Evolutionary conservation across 148 eudicot genomes (phyloP).

Genomic region (Camellia lanceoleosa): DNA sequence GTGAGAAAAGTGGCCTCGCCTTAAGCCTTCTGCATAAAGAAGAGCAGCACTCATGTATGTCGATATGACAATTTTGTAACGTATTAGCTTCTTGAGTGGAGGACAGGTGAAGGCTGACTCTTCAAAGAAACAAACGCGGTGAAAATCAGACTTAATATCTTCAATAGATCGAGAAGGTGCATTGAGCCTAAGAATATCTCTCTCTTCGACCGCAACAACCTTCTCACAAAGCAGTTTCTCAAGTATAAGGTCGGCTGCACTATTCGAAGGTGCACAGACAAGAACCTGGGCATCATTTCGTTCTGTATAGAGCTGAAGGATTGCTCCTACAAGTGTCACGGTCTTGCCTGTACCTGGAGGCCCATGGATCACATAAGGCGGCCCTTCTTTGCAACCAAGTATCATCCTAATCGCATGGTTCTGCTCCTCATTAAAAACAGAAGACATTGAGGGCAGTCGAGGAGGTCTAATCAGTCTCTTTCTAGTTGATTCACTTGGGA

Average conservation of each 20-base stretch:
- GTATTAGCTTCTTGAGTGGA: conserved; percentile 26
- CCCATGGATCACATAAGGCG: conserved; percentile 80
- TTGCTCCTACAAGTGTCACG: conserved; percentile 68
- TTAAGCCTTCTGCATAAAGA: conserved; percentile 65
- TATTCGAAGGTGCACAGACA: conserved; percentile 90
- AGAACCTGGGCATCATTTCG: conserved; percentile 37
- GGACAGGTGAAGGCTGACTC: conserved; percentile 59
- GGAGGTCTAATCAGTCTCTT: conserved; percentile 40
- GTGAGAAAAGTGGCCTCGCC: conserved; percentile 72
- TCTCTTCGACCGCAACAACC: conserved; percentile 25
- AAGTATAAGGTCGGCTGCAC: conserved; percentile 85
- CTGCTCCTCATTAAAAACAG: conserved; percentile 71
- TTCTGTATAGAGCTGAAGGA: conserved; percentile 59
- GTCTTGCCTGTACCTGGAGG: conserved; percentile 99
- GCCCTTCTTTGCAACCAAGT: conserved; percentile 67
- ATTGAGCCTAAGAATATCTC: conserved; percentile 74
- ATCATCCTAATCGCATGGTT: conserved; percentile 56
- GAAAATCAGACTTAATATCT: conserved; percentile 50
- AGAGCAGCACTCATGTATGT: conserved; percentile 74
- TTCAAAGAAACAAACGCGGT: conserved; percentile 50
- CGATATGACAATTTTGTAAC: conserved; percentile 58
- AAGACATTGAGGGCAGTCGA: conserved; percentile 42
- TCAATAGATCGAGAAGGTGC: conserved; percentile 68
- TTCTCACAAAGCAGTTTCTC: conserved; percentile 43
- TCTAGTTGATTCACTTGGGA: conserved; percentile 39